Evolutionary conservation across 305 asterid species (phyloP).

Genomic region (Lippia alba): DNA sequence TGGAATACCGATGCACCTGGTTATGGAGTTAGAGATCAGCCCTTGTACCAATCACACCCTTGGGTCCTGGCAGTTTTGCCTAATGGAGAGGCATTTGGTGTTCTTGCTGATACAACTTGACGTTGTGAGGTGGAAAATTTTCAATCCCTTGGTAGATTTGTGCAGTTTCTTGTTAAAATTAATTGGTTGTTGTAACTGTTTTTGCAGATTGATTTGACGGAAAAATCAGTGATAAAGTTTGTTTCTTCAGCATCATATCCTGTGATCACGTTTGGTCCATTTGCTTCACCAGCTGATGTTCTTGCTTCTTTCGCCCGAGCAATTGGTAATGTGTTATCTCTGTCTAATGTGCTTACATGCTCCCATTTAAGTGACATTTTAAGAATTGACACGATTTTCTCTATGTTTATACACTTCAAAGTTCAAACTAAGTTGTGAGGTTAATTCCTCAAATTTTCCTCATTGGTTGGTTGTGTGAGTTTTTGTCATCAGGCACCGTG

Average conservation of each 20-base stretch:
- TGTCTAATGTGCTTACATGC: neutral
- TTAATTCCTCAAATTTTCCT: no score
- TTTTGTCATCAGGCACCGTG: conserved; percentile 69
- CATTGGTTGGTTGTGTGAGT: conserved; percentile 21
- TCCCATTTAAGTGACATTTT: neutral
- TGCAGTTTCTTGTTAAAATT: conserved; percentile 2
- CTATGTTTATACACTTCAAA: no score
- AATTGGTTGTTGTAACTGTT: conserved; percentile 21
- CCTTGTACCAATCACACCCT: conserved; percentile 98
- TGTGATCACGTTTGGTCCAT: conserved; percentile 88
- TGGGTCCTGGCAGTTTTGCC: conserved; percentile 93
- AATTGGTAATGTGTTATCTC: conserved; percentile 61
- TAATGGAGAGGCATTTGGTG: conserved; percentile 87
- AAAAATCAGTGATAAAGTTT: conserved; percentile 65
- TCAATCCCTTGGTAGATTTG: conserved; percentile 24
- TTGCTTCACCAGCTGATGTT: conserved; percentile 89
- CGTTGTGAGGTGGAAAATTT: conserved; percentile 77
- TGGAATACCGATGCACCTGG: conserved; percentile 99
- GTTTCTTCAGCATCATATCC: conserved; percentile 71
- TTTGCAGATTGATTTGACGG: conserved; percentile 82
- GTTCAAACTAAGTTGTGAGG: no score
- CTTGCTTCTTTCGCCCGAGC: conserved; percentile 75
- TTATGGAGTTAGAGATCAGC: conserved; percentile 86
- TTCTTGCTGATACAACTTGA: conserved; percentile 92
- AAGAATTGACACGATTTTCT: no score